A percentile compares a stretch with the other conserved stretches of the same genome.
phyloP scores from a whole-genome alignment of 1,284 basidiomycete species.

The Rhodotorula sp. region DNA sequence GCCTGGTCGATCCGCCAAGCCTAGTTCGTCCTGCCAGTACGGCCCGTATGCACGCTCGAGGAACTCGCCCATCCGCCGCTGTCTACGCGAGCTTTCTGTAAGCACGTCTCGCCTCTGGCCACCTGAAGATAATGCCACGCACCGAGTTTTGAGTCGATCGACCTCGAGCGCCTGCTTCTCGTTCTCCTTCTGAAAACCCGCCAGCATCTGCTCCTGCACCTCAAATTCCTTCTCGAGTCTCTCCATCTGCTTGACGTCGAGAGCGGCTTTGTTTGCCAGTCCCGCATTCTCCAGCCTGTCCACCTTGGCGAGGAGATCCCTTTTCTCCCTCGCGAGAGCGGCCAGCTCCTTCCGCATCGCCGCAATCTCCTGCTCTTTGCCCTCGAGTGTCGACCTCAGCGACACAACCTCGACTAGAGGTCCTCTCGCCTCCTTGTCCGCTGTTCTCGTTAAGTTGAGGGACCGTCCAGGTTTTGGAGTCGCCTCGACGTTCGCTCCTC shows the following conservation, averaged over 20 bases:
- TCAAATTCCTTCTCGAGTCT: conserved; percentile 27
- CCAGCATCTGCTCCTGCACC: conserved; percentile 18
- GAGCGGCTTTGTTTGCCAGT: background rate
- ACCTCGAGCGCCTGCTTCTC: conserved; percentile 18
- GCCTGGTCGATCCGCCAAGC: conserved; percentile 10
- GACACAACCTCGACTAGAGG: background rate
- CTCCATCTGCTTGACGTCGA: conserved; percentile 31
- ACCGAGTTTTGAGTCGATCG: conserved; percentile 27
- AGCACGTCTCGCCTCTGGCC: background rate
- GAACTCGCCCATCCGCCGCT: conserved; percentile 21
- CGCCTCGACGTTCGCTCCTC: conserved; percentile 1
- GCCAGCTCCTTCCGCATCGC: conserved; percentile 14
- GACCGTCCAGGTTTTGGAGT: conserved; percentile 11
- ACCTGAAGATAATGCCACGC: background rate
- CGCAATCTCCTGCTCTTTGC: conserved; percentile 23
- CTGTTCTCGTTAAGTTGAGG: background rate
- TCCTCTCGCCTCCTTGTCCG: background rate
- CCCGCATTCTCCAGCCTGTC: conserved; percentile 2
- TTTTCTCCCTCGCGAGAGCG: conserved; percentile 7
- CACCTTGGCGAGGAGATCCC: background rate
- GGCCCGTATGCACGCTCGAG: conserved; percentile 29
- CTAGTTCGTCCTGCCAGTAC: conserved; percentile 26
- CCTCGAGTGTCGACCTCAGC: background rate
- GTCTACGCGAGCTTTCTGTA: background rate
- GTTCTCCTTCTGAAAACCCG: conserved; percentile 33